A percentile compares a stretch with the other conserved stretches of the same genome.
These are phyloP conservation scores for Monosporascus sp. DNA, from an alignment of 2,329 filamentous ascomycete genomes.

Conservation along the genomic window DNA sequence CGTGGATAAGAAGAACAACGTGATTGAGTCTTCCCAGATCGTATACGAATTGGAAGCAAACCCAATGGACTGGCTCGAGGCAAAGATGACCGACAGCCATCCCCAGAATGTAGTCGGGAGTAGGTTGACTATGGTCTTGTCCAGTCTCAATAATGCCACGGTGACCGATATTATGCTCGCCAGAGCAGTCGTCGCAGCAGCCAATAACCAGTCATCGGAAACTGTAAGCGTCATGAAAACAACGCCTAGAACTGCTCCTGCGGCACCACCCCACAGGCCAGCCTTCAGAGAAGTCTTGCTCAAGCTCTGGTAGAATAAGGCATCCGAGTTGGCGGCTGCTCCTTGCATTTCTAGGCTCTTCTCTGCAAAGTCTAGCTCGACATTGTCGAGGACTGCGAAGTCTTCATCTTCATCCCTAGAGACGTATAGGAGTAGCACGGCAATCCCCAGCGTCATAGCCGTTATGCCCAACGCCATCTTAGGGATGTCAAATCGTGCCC, in stretches of 20 bases:
- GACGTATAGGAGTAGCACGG: constrained; percentile 69
- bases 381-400: constrained; percentile 46
- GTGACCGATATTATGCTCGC: constrained; percentile 37
- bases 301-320: constrained; percentile 29
- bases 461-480: constrained; percentile 78
- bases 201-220: constrained; percentile 35
- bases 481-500: constrained; percentile 85
- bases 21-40: constrained; percentile 96
- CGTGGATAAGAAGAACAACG: constrained; percentile 84
- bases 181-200: constrained; percentile 36
- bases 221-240: constrained; percentile 27
- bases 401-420: constrained; percentile 51
- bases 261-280: constrained; percentile 29
- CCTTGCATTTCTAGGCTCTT: constrained; percentile 48
- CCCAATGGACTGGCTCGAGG: constrained; percentile 80
- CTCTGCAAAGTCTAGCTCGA: constrained; percentile 55
- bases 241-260: constrained; percentile 27
- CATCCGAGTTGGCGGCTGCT: constrained; percentile 20
- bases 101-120: constrained; percentile 78
- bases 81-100: constrained; percentile 77
- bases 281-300: constrained; percentile 33
- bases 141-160: constrained; percentile 35
- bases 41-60: constrained; percentile 98
- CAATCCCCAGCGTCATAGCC: constrained; percentile 63
- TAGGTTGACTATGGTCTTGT: constrained; percentile 44